Base-by-base conservation (phyloP, 768 basidiomycete species). In the Rhizopogon vinicolor region DNA sequence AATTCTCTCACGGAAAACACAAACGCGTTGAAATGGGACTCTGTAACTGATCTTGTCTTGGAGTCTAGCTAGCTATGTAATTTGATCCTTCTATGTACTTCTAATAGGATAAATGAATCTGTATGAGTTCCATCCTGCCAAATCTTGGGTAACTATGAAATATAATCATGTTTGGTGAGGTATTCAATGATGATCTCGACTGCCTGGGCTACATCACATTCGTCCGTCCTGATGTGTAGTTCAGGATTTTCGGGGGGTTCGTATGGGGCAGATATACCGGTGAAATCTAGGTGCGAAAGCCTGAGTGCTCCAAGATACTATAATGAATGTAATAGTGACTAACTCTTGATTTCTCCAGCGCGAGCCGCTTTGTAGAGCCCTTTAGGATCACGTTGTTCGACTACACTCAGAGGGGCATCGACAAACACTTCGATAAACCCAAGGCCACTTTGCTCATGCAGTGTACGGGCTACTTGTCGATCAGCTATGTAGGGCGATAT, bases 401-500 rank as follows among this genome's bases (percentile, higher is more conserved):
- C 93, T 8, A 95, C 84, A 44, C 77, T 69, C 46, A 99, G 79
- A 6, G 96, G 93, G 0, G 93, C 96, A 72, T 98, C 96, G 45
- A 98, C 79, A 65, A 86, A 99, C 40, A 98, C 93, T 74, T 99
- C 97, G 57, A 99, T 68, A 72, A 99, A 98, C 40, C 86, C 83
- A 42, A 98, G 72, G 16, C 78, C 77, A 2, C 83, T 78, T 49
- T 83, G 77, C 46, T 83, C 79, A 71, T 99, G 96, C 29, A 98
- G 78, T 56, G 85, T 76, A 43, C 97, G 85, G 19, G 91, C 97
- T 45, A 87, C 68, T 12, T 82, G 78, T 35, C 97, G 85, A 76
- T 99, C 96, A 13, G 84, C 81, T 48, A 83, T 79, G 73, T 98
- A 98, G n/a, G 97, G 97, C 1, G 97, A 98, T 72, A 99, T 99